phyloP scores from a whole-genome alignment of 164 flowering plant species.

The Protea cynaroides region DNA sequence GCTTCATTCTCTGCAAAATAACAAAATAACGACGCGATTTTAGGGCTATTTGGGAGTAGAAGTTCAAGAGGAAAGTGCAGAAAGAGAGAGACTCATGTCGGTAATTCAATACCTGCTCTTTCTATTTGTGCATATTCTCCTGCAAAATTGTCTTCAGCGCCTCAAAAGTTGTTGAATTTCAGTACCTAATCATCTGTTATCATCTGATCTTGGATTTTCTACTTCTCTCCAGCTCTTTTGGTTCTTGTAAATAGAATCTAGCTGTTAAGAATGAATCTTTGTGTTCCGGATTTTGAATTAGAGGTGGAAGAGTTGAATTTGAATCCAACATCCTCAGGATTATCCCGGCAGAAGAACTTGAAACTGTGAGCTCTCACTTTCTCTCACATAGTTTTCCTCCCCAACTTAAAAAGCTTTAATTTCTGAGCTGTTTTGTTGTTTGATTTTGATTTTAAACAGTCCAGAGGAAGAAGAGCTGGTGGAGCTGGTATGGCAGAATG shows the following conservation, averaged over 20 bases:
- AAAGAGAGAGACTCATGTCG: neutral
- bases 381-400: too few species aligned
- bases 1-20: too few species aligned
- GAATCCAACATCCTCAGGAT: slow-evolving; percentile 27
- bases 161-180: neutral
- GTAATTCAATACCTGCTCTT: neutral
- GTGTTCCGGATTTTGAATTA: slow-evolving; percentile 55
- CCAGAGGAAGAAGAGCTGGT: slow-evolving; percentile 51
- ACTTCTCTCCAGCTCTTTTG: neutral
- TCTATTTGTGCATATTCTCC: neutral
- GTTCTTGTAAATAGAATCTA: neutral
- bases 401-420: too few species aligned
- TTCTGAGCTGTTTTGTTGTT: neutral
- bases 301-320: slow-evolving; percentile 37
- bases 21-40: too few species aligned
- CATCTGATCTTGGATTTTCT: neutral
- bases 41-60: too few species aligned
- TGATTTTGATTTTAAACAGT: slow-evolving; percentile 17
- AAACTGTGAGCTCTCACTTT: slow-evolving; percentile 18
- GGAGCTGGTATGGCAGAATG: slow-evolving; percentile 89
- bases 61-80: too few species aligned
- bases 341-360: slow-evolving; percentile 19
- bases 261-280: slow-evolving; percentile 36
- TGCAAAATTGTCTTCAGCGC: neutral
- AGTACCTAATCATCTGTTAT: neutral